Conservation (phyloP, 73 alveolate genomes). For the Tetrahymena borealis region DNA sequence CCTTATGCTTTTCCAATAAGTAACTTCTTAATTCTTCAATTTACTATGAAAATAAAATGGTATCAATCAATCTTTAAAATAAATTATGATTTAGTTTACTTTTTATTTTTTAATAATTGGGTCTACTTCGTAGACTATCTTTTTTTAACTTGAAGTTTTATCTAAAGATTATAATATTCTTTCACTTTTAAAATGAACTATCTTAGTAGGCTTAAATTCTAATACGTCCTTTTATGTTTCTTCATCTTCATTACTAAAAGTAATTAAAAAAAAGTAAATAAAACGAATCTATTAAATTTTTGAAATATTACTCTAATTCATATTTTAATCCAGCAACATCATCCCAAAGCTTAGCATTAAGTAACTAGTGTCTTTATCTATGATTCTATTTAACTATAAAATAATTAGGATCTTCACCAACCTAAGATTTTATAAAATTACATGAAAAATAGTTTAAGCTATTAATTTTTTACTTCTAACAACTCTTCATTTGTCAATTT, state of each 20-base stretch:
- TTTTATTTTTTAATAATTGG: background rate
- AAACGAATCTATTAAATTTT: background rate
- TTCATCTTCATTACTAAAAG: background rate
- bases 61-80: background rate
- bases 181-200: background rate
- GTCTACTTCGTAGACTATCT: background rate
- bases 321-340: background rate
- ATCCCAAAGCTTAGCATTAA: constrained; percentile 1
- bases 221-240: background rate
- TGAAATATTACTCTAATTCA: background rate
- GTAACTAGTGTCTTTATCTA: background rate
- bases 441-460: background rate
- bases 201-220: background rate
- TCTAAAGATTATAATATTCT: background rate
- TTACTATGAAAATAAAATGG: background rate
- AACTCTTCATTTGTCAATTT: background rate
- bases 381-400: background rate
- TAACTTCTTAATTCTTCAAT: background rate
- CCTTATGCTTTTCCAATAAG: background rate
- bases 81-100: background rate
- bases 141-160: background rate
- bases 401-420: background rate
- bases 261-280: background rate
- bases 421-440: background rate
- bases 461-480: background rate